phyloP scores from a whole-genome alignment of 192 early-diverging fungal species.

The Radiomyces spectabilis region DNA sequence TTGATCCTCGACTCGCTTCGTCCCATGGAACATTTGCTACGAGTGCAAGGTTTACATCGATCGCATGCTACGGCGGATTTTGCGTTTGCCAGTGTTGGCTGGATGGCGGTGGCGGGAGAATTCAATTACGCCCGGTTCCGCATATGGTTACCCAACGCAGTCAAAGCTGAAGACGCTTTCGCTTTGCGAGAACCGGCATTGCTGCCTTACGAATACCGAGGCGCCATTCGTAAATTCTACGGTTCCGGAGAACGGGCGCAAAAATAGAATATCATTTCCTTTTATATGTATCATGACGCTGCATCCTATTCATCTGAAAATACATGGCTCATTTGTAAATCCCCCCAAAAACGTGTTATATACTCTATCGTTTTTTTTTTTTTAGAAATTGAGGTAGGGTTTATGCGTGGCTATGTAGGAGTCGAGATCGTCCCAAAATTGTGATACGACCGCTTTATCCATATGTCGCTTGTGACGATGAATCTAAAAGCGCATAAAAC shows the following conservation, averaged over 20 bases:
- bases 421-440: conserved; percentile 50
- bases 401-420: conserved; percentile 40
- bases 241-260: conserved; percentile 19
- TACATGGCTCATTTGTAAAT: no score
- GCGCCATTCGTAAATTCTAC: conserved; percentile 25
- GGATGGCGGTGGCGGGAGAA: conserved; percentile 49
- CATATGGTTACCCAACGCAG: conserved; percentile 40
- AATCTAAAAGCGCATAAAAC: conserved; percentile 27
- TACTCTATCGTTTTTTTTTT: no score
- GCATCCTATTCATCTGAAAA: no score
- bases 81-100: conserved; percentile 55
- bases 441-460: conserved; percentile 45
- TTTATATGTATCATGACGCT: no score
- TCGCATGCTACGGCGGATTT: conserved; percentile 46
- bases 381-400: conserved; percentile 36
- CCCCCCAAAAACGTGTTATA: no score
- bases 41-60: conserved; percentile 33
- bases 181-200: conserved; percentile 45
- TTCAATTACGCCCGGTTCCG: conserved; percentile 40
- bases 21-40: conserved; percentile 30
- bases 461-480: conserved; percentile 47
- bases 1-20: conserved; percentile 26
- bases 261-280: conserved; percentile 12
- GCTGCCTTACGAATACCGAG: conserved; percentile 56
- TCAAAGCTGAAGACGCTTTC: conserved; percentile 17